Evolutionary conservation across 164 flowering plant species (phyloP), one percentile per base, ranked within the genome.

Genomic region (Tetracentron sinense): DNA sequence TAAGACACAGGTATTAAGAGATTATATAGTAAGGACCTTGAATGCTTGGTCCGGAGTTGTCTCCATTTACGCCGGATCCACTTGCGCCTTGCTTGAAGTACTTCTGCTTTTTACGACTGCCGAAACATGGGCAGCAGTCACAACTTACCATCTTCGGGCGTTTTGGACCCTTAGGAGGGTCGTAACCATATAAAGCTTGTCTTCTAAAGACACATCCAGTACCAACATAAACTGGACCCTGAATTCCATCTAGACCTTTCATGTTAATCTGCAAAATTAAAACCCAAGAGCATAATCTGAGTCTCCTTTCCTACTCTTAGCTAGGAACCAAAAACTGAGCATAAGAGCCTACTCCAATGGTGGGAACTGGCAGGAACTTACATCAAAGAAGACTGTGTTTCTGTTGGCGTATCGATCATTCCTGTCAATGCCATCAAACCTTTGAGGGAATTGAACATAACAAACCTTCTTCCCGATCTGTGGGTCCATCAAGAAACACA

Each of bases 401-500:
- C 97, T 77, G 74, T 94, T 94, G 71, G 98, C 97, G 68, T 94
- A 94, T 60, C 98, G 78, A 77, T 94, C 97, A 17, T 83, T 38
- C 74, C 74, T 82, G 64, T 94, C 97, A 64, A 90, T 90, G 11
- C 97, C 97, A 69, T 94, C 98, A 48, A 94, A 94, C 72, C 97
- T 81, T 69, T 90, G 99, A 42, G 98, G 98, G 65, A 93, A 93
- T 62, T 93, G 97, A 17, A 90, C 97, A 63, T 83, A 93, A 76
- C 98, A 90, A 27, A 90, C 88, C 60, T 79, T 87, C 68, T 74
- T 86, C 35, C 98, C 98, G n/a, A 78, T 63, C 66, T 87, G 96
- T 0, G 97, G 94, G 35, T 94, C 98, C 98, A 94, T 94, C 80
- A 94, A 71, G 86, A 94, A 94, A 70, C 98, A 94, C 98, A 94